Percentiles rank a stretch among this genome's conserved stretches.
Evolutionary conservation across 768 basidiomycete species (phyloP).

Genomic region (Amanita phalloides): DNA sequence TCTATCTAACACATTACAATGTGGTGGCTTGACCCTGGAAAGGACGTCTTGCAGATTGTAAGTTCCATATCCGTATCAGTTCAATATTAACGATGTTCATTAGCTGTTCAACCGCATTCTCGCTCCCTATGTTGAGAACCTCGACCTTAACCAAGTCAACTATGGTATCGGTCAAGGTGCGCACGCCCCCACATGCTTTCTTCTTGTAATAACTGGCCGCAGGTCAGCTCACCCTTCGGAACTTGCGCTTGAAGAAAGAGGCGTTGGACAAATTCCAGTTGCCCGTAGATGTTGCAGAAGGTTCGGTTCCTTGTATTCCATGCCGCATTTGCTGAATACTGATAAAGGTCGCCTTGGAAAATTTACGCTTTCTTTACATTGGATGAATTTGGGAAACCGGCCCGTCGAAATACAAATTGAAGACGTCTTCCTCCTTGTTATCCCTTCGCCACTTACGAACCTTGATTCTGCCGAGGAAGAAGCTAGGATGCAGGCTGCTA

Average conservation of each 20-base stretch:
- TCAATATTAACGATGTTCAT: background rate
- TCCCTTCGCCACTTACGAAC: conserved; percentile 62
- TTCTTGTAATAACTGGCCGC: conserved; percentile 5
- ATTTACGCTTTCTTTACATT: conserved; percentile 78
- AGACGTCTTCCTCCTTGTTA: conserved; percentile 90
- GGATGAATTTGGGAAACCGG: conserved; percentile 82
- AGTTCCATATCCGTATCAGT: conserved; percentile 15
- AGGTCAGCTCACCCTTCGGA: conserved; percentile 73
- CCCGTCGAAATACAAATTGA: conserved; percentile 89
- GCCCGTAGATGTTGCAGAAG: conserved; percentile 92
- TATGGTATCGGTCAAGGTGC: conserved; percentile 84
- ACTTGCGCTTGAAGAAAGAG: conserved; percentile 83
- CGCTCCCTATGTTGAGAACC: conserved; percentile 91
- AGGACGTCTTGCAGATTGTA: conserved; percentile 75
- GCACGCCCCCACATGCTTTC: conserved; percentile 2
- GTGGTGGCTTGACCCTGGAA: conserved; percentile 87
- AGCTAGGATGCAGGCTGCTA: conserved; percentile 68
- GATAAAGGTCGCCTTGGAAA: conserved; percentile 70
- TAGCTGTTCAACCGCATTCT: conserved; percentile 84
- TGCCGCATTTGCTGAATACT: background rate
- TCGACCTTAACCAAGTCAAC: conserved; percentile 91
- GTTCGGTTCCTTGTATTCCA: conserved; percentile 23
- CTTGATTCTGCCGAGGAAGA: conserved; percentile 81
- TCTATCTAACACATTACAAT: conserved; percentile 21
- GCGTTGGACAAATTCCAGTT: conserved; percentile 92